Conservation (phyloP, 164 flowering plant genomes). For the Brasenia schreberi region DNA sequence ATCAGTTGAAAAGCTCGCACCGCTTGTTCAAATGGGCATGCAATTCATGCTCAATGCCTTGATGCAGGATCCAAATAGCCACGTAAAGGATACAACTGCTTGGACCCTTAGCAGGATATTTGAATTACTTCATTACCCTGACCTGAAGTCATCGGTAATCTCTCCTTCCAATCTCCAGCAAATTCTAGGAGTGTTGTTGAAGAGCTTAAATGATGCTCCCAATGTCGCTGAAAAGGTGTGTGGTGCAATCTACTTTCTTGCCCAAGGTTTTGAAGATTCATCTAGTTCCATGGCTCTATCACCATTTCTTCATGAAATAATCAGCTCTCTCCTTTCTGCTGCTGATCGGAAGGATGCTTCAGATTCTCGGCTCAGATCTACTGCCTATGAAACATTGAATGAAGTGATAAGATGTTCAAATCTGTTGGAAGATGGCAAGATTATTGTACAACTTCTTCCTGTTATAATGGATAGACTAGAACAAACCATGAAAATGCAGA, state of each 20-base stretch:
- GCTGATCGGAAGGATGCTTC: conserved; percentile 51
- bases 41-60: conserved; percentile 48
- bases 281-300: conserved; percentile 26
- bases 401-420: conserved; percentile 66
- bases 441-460: conserved; percentile 47
- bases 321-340: conserved; percentile 30
- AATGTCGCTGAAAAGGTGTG: conserved; percentile 76
- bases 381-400: conserved; percentile 76
- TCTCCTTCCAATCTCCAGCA: conserved; percentile 34
- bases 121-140: conserved; percentile 56
- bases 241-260: conserved; percentile 77
- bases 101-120: conserved; percentile 77
- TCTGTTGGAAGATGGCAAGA: conserved; percentile 36
- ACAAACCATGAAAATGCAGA: conserved; percentile 49
- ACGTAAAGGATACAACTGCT: conserved; percentile 77
- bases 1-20: conserved; percentile 41
- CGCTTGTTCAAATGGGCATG: conserved; percentile 49
- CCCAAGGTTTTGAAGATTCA: conserved; percentile 67
- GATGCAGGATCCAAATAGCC: conserved; percentile 52
- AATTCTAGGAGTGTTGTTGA: conserved; percentile 43
- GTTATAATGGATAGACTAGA: conserved; percentile 52
- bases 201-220: conserved; percentile 54
- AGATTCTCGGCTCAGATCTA: conserved; percentile 55
- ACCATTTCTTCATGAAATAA: conserved; percentile 42
- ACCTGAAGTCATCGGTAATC: conserved; percentile 45